Evolutionary conservation across 1,284 basidiomycete species (phyloP), one percentile per base, ranked within the genome.

Genomic region (Chalciporus sp.): DNA sequence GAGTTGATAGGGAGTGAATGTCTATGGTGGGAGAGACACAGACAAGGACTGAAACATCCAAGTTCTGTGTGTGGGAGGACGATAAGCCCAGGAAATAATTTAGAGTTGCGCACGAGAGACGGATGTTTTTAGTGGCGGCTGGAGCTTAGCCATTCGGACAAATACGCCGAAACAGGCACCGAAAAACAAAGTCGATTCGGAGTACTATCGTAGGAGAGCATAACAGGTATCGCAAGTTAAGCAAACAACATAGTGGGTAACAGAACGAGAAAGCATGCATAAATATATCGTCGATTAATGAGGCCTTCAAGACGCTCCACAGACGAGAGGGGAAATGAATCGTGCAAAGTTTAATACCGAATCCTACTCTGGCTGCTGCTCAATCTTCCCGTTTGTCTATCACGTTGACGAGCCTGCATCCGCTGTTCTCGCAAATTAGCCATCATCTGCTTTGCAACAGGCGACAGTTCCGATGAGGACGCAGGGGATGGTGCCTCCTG

Each of bases 381-480:
- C 57, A 68, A 43, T 61, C 66, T 63, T n/a, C 70, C 62, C 64
- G 73, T 43, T 55, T 63, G 61, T 41, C 69, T 61, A 46, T 69
- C 71, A 35, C 61, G 68, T 50, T 63, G 63, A 42, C 82, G 75
- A 12, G 76, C 77, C 42, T 73, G 74, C 70, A 72, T 75, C 49
- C 83, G 76, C 64, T 85, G 79, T 58, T 81, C 75, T 55, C 88
- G 74, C 45, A 86, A 65, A 61, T 83, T 77, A 52, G 73, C 71
- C 88, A 90, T 90, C 63, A 90, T 77, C 63, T 85, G 78, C 59
- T 76, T 76, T 8, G 78, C 83, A 33, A 85, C 69, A 11, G 86
- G 85, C 20, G 88, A 90, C 46, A 90, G 71, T 59, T 90, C 88
- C 12, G 85, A 80, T 4, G 87, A 88, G 26, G 81, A 84, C n/a